These are phyloP conservation scores for Coemansia erecta DNA, from an alignment of 192 early-diverging fungal genomes.

Conservation along the genomic window DNA sequence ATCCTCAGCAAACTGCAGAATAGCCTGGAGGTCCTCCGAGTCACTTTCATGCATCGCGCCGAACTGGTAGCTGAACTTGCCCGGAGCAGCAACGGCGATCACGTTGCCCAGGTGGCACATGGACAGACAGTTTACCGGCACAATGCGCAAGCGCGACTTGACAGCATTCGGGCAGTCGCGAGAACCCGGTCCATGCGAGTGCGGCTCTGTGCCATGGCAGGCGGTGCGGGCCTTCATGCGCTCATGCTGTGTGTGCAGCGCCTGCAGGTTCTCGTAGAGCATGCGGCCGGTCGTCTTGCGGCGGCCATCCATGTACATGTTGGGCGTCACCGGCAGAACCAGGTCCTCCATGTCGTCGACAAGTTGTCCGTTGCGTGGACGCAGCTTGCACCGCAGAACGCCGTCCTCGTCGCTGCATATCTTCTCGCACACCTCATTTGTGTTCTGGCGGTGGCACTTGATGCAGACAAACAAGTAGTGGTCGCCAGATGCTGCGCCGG, in stretches of 20 bases:
- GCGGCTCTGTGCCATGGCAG: slow-evolving; percentile 35
- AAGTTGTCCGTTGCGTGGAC: slow-evolving; percentile 33
- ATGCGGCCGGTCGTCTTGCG: slow-evolving; percentile 54
- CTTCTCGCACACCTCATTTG: slow-evolving; percentile 53
- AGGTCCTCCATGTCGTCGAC: slow-evolving; percentile 53
- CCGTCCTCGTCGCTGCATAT: slow-evolving; percentile 54
- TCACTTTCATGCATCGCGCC: slow-evolving; percentile 50
- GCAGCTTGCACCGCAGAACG: slow-evolving; percentile 48
- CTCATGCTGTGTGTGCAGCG: slow-evolving; percentile 49
- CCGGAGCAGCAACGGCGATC: slow-evolving; percentile 36
- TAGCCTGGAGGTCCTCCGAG: slow-evolving; percentile 48
- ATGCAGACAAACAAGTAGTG: slow-evolving; percentile 53
- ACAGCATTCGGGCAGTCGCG: slow-evolving; percentile 49
- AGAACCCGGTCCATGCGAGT: slow-evolving; percentile 22
- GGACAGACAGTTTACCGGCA: slow-evolving; percentile 46
- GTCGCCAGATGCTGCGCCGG: slow-evolving; percentile 11
- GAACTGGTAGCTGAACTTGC: slow-evolving; percentile 54
- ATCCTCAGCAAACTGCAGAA: slow-evolving; percentile 54
- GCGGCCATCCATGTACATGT: slow-evolving; percentile 40
- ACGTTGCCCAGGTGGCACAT: slow-evolving; percentile 53
- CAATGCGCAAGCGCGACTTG: slow-evolving; percentile 46
- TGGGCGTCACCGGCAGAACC: slow-evolving; percentile 53
- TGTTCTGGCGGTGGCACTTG: slow-evolving; percentile 52
- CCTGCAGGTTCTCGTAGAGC: slow-evolving; percentile 49
- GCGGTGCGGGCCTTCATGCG: slow-evolving; percentile 43